Evolutionary conservation across 495 filamentous ascomycete genomes (phyloP), one percentile per base, ranked within the genome.

Genomic region (Neurospora sp.): DNA sequence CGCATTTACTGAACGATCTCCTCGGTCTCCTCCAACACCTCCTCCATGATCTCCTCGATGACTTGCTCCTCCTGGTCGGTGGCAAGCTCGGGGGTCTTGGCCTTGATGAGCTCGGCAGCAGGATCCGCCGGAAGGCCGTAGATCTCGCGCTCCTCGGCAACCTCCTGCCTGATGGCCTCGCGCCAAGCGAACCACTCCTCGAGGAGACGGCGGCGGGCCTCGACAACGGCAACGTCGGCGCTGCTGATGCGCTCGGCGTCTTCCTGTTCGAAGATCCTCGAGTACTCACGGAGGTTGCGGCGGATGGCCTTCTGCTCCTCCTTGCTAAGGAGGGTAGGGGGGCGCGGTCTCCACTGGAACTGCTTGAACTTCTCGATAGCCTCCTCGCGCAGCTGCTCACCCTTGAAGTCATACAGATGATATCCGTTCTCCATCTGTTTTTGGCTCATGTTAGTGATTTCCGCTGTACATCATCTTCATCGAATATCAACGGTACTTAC

Each of bases 261-360:
- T 82, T 97, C 92, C 83, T 96, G 92, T 74, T 98, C 96, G 84
- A 99, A 99, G 72, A 93, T 84, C 82, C 92, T 92, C 79, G 90
- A 92, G 89, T 97, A 98, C 83, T 98, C 96, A 66, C 95, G 92
- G 66, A 99, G 91, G 85, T 97, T 98, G 89, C 97, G 97, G 85
- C 96, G 96, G 79, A 98, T 93, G 77, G 91, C 87, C 87, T 98
- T 97, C 86, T 98, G 95, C 86, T 98, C 94, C 76, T 97, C 93
- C 82, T 93, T 94, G 83, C 88, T 89, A 72, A 99, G 92, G 70
- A 98, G 89, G 31, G 92, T 96, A 8, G 91, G 81, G 15, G 96
- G 96, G 39, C 96, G 92, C 15, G 96, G 96, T 24, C 96, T 93
- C 96, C 96, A 99, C 71, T 91, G 76, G 84, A 93, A 92, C 84